Evolutionary conservation across 805 yeast genomes (phyloP).

Genomic region (Cephaloascus fragrans): DNA sequence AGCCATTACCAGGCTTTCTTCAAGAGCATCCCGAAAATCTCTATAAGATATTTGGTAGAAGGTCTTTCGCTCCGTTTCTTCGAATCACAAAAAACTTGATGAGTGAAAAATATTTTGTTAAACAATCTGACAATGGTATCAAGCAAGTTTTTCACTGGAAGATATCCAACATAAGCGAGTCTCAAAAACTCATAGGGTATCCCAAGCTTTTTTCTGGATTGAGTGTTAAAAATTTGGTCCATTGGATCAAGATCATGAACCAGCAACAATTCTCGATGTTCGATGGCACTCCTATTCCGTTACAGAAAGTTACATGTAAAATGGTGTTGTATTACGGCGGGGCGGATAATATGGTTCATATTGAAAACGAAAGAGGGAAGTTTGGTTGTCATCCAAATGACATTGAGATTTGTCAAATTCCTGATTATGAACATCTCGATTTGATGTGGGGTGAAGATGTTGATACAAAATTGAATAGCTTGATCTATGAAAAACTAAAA

Average conservation of each 20-base stretch:
- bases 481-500: no score
- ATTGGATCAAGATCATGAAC: constrained; percentile 1
- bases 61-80: not conserved
- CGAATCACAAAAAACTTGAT: not conserved
- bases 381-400: constrained; percentile 24
- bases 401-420: constrained; percentile 26
- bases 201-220: not conserved
- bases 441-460: constrained; percentile 80
- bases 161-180: not conserved
- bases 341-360: constrained; percentile 74
- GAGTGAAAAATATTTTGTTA: not conserved
- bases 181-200: constrained; percentile 1
- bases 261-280: not conserved
- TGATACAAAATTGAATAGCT: constrained; percentile 3
- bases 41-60: not conserved
- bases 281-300: constrained; percentile 1
- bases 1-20: not conserved
- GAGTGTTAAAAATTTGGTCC: not conserved
- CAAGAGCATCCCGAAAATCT: not conserved
- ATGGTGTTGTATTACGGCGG: constrained; percentile 74
- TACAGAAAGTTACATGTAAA: not conserved
- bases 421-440: constrained; percentile 81
- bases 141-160: not conserved
- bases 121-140: not conserved
- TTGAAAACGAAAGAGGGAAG: constrained; percentile 59